Conservation (phyloP, 2,329 filamentous ascomycete genomes). For the Thielaviopsis euricoi region DNA sequence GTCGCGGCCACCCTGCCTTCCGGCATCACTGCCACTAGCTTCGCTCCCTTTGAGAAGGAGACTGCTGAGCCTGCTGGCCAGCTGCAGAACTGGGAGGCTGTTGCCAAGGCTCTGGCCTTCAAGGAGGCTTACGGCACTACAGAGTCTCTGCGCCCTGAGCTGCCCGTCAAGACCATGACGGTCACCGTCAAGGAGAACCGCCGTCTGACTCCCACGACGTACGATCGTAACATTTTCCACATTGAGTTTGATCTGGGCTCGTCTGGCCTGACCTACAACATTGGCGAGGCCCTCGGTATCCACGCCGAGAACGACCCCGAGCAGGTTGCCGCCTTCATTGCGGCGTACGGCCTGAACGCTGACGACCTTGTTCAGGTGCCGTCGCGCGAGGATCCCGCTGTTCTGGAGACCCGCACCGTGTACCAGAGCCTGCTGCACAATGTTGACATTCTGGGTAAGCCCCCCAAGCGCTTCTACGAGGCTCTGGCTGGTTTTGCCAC, state of each 20-base stretch:
- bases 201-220: constrained; percentile 69
- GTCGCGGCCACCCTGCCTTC: constrained; percentile 27
- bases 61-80: constrained; percentile 49
- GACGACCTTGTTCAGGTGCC: constrained; percentile 83
- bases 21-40: constrained; percentile 63
- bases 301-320: constrained; percentile 82
- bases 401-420: constrained; percentile 76
- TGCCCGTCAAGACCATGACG: constrained; percentile 69
- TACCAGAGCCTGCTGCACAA: constrained; percentile 87
- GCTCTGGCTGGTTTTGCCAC: constrained; percentile 69
- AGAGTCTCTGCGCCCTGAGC: constrained; percentile 63
- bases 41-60: constrained; percentile 60
- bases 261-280: constrained; percentile 88
- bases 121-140: constrained; percentile 81
- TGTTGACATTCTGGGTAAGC: constrained; percentile 89
- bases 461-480: constrained; percentile 97
- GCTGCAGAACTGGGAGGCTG: constrained; percentile 64
- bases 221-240: constrained; percentile 99
- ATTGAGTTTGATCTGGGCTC: constrained; percentile 93
- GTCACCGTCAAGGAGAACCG: constrained; percentile 92
- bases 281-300: constrained; percentile 90
- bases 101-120: constrained; percentile 77
- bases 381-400: constrained; percentile 56
- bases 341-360: constrained; percentile 70
- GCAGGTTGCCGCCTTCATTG: constrained; percentile 71